Base-by-base conservation (phyloP, 371 early-diverging fungal species). In the Mortierella sp. region DNA sequence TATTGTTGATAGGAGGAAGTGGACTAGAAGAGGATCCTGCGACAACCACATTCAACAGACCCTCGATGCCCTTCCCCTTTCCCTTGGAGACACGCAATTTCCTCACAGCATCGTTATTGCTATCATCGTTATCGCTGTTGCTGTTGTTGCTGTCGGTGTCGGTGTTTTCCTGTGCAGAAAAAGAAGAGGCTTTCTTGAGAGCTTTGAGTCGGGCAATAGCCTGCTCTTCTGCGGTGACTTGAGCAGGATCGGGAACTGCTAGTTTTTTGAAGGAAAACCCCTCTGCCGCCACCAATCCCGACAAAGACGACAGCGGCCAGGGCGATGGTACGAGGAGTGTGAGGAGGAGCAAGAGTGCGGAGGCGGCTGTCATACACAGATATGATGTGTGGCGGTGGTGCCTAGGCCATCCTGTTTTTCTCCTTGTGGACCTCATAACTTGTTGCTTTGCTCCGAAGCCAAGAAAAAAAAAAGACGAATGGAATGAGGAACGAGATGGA, bases 1-100 rank as follows among this genome's bases (percentile, higher is more conserved):
- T 57, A 28, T 34, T 44, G 31, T 50, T 19, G 28, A 1, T 48
- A 14, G 28, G 26, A n/a, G 57, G 57, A 55, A 55, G 57, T n/a
- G 57, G 28, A 28, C 26, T 55, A 11, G 57, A 55, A 55, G 57
- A 55, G 5, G 59, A 59, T 59, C 59, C 59, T 31, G 59, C 59
- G 28, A 59, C 59, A 59, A 59, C 59, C 31, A 59, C 59, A 59
- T 59, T 59, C 59, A 59, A 31, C 28, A 59, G 16, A n/a, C 21
- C 37, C n/a, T 72, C 37, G 13, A 51, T 34, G 14, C 53, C 72
- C 37, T 71, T 71, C 3, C 50, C 34, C 31, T 59, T 59, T 13
- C 59, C 59, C 5, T 59, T 59, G 26, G 59, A 59, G 31, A 59
- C 31, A 28, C 59, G 59, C 31, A 59, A 31, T 59, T 59, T 59